A percentile compares a stretch with the other conserved stretches of the same genome.
phyloP scores from a whole-genome alignment of 768 basidiomycete species.

The Boletus rubroflammeus region DNA sequence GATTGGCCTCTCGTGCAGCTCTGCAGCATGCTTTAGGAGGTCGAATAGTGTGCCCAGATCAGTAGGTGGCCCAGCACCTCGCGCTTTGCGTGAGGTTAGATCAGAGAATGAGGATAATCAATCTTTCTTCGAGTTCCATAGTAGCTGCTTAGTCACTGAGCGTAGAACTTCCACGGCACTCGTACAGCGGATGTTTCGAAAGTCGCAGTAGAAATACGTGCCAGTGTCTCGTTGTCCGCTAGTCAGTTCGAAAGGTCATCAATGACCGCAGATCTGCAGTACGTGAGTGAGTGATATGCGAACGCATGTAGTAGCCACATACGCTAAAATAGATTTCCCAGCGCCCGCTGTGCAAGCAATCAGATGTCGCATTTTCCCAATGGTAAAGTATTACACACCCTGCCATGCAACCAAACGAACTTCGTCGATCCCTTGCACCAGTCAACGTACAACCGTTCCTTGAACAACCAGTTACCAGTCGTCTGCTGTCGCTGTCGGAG shows the following conservation, averaged over 20 bases:
- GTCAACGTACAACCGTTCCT: not conserved
- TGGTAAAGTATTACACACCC: not conserved
- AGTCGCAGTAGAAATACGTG: not conserved
- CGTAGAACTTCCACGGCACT: not conserved
- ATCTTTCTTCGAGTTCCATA: not conserved
- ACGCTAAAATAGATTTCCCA: not conserved
- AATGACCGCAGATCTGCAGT: not conserved
- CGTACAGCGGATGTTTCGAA: not conserved
- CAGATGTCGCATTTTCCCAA: not conserved
- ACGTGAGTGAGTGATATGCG: not conserved
- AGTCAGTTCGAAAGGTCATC: not conserved
- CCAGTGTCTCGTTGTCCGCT: not conserved
- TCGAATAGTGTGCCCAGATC: not conserved
- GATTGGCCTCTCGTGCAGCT: not conserved
- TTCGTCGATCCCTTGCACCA: not conserved
- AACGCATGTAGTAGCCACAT: not conserved
- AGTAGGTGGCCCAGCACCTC: not conserved
- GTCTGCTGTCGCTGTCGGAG: not conserved
- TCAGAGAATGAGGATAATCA: not conserved
- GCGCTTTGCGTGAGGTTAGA: not conserved
- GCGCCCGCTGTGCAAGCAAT: not conserved
- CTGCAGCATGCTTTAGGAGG: not conserved
- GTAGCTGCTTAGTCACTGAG: not conserved
- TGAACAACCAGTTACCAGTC: not conserved
- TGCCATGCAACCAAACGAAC: slow-evolving; percentile 12